Evolutionary conservation across 257 asterid species (phyloP).

Genomic region (Solanum ossicruentum): DNA sequence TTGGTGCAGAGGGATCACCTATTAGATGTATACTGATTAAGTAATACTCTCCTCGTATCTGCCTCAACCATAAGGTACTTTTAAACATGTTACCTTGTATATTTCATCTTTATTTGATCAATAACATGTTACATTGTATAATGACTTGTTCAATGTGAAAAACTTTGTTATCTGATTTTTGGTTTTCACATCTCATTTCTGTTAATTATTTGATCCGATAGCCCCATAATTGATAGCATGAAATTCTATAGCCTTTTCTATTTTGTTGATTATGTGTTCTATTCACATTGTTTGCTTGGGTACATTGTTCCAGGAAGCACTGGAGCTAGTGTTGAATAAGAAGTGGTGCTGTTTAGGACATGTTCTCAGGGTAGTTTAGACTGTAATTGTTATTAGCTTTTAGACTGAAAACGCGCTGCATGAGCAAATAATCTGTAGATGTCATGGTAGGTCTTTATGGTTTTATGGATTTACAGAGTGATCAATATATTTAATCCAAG

Average conservation of each 20-base stretch:
- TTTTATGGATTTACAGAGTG: not conserved
- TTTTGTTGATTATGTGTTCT: not conserved
- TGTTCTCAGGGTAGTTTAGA: not conserved
- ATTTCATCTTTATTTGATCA: not conserved
- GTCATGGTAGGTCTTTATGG: not conserved
- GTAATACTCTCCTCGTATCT: slow-evolving; percentile 10
- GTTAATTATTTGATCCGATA: not conserved
- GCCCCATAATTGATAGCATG: not conserved
- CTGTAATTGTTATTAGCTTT: not conserved
- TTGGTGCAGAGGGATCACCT: slow-evolving; percentile 96
- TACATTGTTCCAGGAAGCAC: not conserved
- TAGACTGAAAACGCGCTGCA: not conserved
- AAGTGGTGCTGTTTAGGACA: not conserved
- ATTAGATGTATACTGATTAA: slow-evolving; percentile 86
- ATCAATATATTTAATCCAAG: not conserved
- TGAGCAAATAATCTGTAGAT: not conserved
- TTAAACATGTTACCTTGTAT: not conserved
- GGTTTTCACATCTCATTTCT: not conserved
- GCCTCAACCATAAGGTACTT: not conserved
- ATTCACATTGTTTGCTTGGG: not conserved
- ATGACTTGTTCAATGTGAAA: not conserved
- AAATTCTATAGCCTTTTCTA: not conserved
- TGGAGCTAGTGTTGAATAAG: not conserved
- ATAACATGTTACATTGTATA: not conserved
- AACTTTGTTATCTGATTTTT: not conserved